A percentile compares a stretch with the other conserved stretches of the same genome.
Evolutionary conservation across 2,329 filamentous ascomycete species (phyloP).

Genomic region (Acarospora socialis): DNA sequence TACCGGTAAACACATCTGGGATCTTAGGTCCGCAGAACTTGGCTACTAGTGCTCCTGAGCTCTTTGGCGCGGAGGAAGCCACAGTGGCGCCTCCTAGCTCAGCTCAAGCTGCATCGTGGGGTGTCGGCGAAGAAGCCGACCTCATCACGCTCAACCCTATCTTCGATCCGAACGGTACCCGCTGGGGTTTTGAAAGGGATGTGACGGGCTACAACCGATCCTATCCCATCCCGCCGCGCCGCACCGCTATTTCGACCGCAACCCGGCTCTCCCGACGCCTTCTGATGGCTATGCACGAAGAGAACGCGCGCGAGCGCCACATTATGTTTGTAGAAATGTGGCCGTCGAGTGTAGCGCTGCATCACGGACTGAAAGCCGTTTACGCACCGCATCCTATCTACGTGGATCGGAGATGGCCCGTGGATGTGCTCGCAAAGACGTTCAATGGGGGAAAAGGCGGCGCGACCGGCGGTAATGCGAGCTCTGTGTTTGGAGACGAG

Average conservation of each 20-base stretch:
- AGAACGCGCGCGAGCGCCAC: too few relatives aligned
- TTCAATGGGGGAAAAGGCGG: constrained; percentile 46
- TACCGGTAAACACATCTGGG: too few relatives aligned
- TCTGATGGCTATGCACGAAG: constrained; percentile 59
- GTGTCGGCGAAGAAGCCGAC: constrained; percentile 13
- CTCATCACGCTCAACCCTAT: constrained; percentile 10
- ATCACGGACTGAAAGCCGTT: constrained; percentile 63
- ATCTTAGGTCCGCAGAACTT: too few relatives aligned
- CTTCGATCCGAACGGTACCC: constrained; percentile 6
- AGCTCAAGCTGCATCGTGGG: too few relatives aligned
- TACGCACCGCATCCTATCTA: constrained; percentile 63
- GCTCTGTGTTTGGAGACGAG: constrained; percentile 43
- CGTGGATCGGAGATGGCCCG: constrained; percentile 57
- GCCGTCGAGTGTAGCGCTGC: constrained; percentile 52
- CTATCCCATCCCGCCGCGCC: constrained; percentile 1
- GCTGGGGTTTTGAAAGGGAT: neutral
- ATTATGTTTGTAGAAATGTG: constrained; percentile 61
- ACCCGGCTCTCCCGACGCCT: constrained; percentile 52
- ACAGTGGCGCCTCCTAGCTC: too few relatives aligned
- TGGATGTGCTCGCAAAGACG: constrained; percentile 39
- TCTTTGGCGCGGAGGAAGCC: too few relatives aligned
- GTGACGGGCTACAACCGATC: constrained; percentile 1
- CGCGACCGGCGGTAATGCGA: constrained; percentile 36
- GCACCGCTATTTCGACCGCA: constrained; percentile 4
- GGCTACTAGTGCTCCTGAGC: too few relatives aligned